Evolutionary conservation across 345 rosid species (phyloP), one percentile per base, ranked within the genome.

Genomic region (Draba incana): DNA sequence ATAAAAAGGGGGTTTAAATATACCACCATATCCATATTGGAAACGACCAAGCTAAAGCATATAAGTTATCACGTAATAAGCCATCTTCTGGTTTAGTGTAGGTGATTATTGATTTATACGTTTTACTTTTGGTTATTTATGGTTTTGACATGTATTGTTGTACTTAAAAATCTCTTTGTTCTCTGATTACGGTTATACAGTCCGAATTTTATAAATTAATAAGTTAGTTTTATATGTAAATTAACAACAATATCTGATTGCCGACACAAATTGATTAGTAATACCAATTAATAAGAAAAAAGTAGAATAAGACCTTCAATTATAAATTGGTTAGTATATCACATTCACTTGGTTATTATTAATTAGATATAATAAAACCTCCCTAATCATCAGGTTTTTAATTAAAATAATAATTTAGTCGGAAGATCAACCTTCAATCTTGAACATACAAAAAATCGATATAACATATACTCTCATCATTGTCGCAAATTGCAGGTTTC

Each of bases 261-360:
- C 72, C 72, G 77, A 73, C 72, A 58, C 41, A 1, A 64, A 43
- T 50, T 35, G 41, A 46, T 51, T 58, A 50, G 67, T 43, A 43
- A 58, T 59, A 44, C 48, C 24, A 57, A 57, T 57, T 49, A 72
- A 64, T 55, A 37, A 64, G 46, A 37, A 47, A 43, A 31, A 47
- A 63, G 57, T 47, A 72, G 64, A 65, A 50, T 58, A 66, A 48
- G 72, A 66, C 77, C 66, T 60, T 3, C 39, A 50, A 58, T 65
- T 58, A 65, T 66, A 50, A 57, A 51, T 64, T 72, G 24, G 70
- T 71, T 72, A 65, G 77, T 65, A 57, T 57, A 72, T 72, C 77
- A 57, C 54, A 48, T 50, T 72, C 77, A 65, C 16, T 64, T 64
- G 50, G 24, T 63, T 49, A 31, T 14, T 6, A 43, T 31, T 20